Evolutionary conservation across 1,284 basidiomycete genomes (phyloP), one percentile per base, ranked within the genome.

Genomic region (Wolfiporia cocos): DNA sequence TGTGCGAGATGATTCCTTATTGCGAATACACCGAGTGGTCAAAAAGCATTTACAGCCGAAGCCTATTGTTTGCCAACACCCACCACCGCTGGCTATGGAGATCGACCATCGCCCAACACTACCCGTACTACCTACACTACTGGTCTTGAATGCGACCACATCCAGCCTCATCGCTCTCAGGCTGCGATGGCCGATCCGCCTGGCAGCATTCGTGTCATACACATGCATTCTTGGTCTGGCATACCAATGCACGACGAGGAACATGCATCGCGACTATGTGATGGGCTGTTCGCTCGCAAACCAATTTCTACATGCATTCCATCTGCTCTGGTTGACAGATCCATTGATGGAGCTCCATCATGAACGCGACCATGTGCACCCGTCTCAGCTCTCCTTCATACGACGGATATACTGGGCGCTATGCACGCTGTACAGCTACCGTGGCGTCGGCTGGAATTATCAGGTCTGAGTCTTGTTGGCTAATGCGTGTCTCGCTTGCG

Each of bases 381-480:
- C 41, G n/a, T 20, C 9, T 15, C 12, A 30, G 18, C 12, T 39
- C 18, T 23, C 41, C 5, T 31, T 39, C 28, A 12, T n/a, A 10
- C 21, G 37, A 10, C 18, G 45, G 18, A 15, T 39, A 21, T n/a
- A 36, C 19, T 39, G 37, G 41, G 33, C 22, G 15, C 34, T 47
- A 12, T 39, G 45, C 21, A 37, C 39, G 26, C 17, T 39, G 15
- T 24, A 35, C 21, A 37, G 21, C 17, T 20, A 22, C 4, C 42
- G 42, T 5, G 42, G 37, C 3, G 20, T 44, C n/a, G 42, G 42
- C 15, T 44, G 42, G 42, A 44, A 20, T 18, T 44, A 23, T 17
- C 37, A 44, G 37, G 42, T 44, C 10, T 12, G 37, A 9, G 17
- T 22, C n/a, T 9, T 10, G 10, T 10, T 19, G 14, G 11, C 39